These are phyloP conservation scores for Stagonosporopsis rhizophila DNA, from an alignment of 2,329 filamentous ascomycete genomes.

Conservation along the genomic window DNA sequence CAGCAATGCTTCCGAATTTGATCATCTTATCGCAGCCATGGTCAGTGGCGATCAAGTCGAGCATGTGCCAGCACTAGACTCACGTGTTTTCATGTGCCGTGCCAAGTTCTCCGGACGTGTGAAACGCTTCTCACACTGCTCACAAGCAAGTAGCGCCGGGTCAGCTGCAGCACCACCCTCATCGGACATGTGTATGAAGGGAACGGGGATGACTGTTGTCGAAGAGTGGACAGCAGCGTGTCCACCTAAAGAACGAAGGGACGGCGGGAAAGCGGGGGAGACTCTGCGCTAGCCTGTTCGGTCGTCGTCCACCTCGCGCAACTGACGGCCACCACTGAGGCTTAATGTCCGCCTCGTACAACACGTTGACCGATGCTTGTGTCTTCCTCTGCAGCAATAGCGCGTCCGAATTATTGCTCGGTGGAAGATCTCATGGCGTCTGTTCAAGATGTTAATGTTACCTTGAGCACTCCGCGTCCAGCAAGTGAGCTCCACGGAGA, in stretches of 20 bases:
- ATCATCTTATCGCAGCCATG: constrained; percentile 1
- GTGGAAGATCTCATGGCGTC: not conserved
- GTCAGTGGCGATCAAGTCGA: not conserved
- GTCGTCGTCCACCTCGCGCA: not conserved
- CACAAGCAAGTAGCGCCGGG: not conserved
- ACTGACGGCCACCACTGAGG: too few relatives aligned
- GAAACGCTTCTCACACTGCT: constrained; percentile 10
- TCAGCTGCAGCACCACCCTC: not conserved
- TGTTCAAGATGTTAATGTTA: not conserved
- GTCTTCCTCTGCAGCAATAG: not conserved
- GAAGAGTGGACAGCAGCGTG: not conserved
- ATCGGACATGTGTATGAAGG: not conserved
- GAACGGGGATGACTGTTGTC: not conserved
- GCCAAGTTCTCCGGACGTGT: constrained; percentile 16
- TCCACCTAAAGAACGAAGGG: not conserved
- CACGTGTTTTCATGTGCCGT: constrained; percentile 16
- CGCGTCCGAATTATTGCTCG: too few relatives aligned
- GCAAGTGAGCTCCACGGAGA: not conserved
- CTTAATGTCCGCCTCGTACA: constrained; percentile 6
- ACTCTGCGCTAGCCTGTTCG: not conserved
- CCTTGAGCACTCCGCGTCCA: not conserved
- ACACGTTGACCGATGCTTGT: not conserved
- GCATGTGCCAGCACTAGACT: not conserved
- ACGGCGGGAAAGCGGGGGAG: not conserved
- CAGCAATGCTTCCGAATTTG: constrained; percentile 7